Conservation (phyloP, 2,329 filamentous ascomycete genomes). For the Sclerotinia borealis region DNA sequence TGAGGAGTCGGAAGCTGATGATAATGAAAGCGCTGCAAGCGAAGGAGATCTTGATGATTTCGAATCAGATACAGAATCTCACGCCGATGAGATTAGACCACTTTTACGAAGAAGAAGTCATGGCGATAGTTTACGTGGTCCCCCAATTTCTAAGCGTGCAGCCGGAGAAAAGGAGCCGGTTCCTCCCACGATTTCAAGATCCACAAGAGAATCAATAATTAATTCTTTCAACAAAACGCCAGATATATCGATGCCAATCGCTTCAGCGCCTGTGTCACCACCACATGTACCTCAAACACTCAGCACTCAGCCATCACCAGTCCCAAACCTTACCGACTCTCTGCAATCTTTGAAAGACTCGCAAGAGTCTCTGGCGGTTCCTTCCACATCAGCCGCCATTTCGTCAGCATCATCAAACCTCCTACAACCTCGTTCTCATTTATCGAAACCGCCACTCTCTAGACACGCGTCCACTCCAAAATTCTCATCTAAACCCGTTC, state of each 20-base stretch:
- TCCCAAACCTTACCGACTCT: slow-evolving; percentile 18
- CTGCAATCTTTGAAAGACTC: slow-evolving; percentile 54
- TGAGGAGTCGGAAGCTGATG: slow-evolving; percentile 29
- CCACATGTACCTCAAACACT: slow-evolving; percentile 7
- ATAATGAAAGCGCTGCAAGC: slow-evolving; percentile 38
- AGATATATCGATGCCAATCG: not conserved
- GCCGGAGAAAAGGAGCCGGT: slow-evolving; percentile 28
- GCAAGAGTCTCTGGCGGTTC: slow-evolving; percentile 66
- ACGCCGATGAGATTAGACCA: slow-evolving; percentile 12
- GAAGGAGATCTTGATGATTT: slow-evolving; percentile 38
- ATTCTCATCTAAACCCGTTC: slow-evolving; percentile 27
- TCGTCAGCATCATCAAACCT: not conserved
- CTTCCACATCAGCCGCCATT: slow-evolving; percentile 35
- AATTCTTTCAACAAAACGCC: not conserved
- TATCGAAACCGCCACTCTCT: slow-evolving; percentile 35
- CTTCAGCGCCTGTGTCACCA: slow-evolving; percentile 6
- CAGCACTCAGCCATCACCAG: slow-evolving; percentile 13
- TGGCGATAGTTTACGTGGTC: slow-evolving; percentile 35
- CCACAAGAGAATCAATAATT: slow-evolving; percentile 9
- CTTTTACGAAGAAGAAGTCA: slow-evolving; percentile 36
- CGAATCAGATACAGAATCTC: slow-evolving; percentile 28
- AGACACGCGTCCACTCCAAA: slow-evolving; percentile 32
- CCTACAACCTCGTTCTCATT: slow-evolving; percentile 50
- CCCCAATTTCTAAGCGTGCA: slow-evolving; percentile 31
- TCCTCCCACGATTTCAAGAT: slow-evolving; percentile 20